Evolutionary conservation across 257 asterid genomes (phyloP), one percentile per base, ranked within the genome.

Genomic region (Capsicum pubescens): DNA sequence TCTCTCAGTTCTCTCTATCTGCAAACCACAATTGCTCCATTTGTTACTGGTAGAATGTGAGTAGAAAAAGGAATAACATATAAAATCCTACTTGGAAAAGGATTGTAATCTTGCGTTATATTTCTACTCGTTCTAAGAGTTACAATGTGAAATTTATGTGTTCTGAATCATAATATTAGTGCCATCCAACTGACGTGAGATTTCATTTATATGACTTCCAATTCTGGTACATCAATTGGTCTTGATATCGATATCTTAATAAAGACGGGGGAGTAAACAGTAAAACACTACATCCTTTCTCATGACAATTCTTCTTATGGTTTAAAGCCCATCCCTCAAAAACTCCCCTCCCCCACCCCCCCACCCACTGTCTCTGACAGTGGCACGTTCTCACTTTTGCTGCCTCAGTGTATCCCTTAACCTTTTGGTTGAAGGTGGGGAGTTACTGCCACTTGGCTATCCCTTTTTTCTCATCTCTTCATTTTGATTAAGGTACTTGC

Each of bases 1-100:
- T 77, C 82, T 77, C 82, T 77, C 46, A 1, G 46, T 54, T 77
- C 66, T 76, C 81, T 77, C 66, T 77, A 32, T 32, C 48, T 26
- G 64, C 63, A 54, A 26, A 32, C 44, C 13, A 12, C 13, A 7
- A 32, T 32, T 77, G 10, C 82, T 55, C 66, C 82, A 54, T 77
- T 77, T 55, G 66, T 55, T 54, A 77, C 9, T 26, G 32, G 32
- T 26, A 26, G 32, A 26, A 26, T 26, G 32, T 26, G 32, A 26
- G 32, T 26, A 26, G 32, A 26, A 26, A 26, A 26, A 26, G 32
- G 32, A 26, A 26, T 26, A 26, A 1, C 32, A 26, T 26, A 26
- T 26, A 26, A 26, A 26, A 26, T 26, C 32, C 32, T 26, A 26
- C 32, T 26, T 26, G 32, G 32, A 26, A 26, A 26, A 26, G 32